Percentiles rank a stretch among this genome's conserved stretches.
phyloP scores from a whole-genome alignment of 1,139 yeast genomes.

The Geotrichum klebahnii region DNA sequence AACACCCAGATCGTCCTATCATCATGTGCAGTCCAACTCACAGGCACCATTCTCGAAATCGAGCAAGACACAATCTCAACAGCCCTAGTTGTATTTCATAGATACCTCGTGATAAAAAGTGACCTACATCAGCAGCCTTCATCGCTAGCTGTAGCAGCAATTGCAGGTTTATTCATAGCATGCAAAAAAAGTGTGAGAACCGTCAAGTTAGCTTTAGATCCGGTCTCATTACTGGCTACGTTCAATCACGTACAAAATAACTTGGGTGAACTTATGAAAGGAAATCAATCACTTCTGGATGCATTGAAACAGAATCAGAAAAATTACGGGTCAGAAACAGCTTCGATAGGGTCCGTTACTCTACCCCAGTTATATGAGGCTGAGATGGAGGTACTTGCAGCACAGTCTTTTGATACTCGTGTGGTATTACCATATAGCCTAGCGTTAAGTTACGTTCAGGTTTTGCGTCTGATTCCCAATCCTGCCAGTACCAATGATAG shows the following conservation, averaged over 20 bases:
- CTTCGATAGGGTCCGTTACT: neutral
- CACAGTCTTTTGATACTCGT: slow-evolving; percentile 28
- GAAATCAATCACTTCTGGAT: neutral
- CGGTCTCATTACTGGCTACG: neutral
- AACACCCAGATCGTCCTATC: too few relatives aligned
- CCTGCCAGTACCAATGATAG: neutral
- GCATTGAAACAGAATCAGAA: neutral
- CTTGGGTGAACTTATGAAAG: neutral
- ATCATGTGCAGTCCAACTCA: neutral
- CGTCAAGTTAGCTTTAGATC: slow-evolving; percentile 13
- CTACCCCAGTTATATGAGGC: slow-evolving; percentile 6
- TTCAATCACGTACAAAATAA: slow-evolving; percentile 3
- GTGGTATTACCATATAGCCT: slow-evolving; percentile 31
- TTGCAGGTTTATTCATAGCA: slow-evolving; percentile 22
- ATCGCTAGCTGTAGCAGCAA: slow-evolving; percentile 9
- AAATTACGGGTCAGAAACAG: neutral
- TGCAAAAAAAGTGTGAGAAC: slow-evolving; percentile 18
- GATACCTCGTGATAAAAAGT: slow-evolving; percentile 24
- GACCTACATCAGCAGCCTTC: slow-evolving; percentile 8
- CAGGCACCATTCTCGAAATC: slow-evolving; percentile 4
- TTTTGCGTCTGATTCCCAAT: slow-evolving; percentile 21
- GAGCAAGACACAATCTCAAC: slow-evolving; percentile 16
- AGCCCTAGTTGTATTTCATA: slow-evolving; percentile 26
- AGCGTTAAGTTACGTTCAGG: slow-evolving; percentile 28
- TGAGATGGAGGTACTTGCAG: slow-evolving; percentile 26